Base-by-base conservation (phyloP, 345 rosid genomes). In the Euphorbia tirucalli region DNA sequence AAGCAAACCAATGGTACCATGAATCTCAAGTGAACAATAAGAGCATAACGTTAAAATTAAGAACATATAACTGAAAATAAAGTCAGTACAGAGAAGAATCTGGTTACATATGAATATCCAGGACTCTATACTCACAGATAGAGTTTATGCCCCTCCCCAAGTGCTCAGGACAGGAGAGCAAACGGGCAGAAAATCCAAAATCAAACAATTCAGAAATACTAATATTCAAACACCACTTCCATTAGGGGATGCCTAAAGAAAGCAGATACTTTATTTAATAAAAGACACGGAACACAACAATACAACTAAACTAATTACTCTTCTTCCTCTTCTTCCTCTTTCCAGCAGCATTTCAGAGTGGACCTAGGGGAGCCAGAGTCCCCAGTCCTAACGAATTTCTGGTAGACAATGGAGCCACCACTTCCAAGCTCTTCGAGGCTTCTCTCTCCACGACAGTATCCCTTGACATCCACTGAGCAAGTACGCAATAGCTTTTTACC, bases 381-480 rank as follows among this genome's bases (percentile, higher is more conserved):
- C 52, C 59, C 72, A 48, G 64, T 11, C 63, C 25, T 70, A 16
- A 16, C 64, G 43, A 78, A 78, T 25, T 50, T 74, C 72, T 74
- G 71, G 72, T 74, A 78, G 48, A 78, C 72, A 3, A 78, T 19
- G 22, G 78, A 66, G 41, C 82, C 78, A 31, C 77, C 77, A 16
- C 19, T 71, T 27, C 81, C 81, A 56, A 78, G 75, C 68, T 69
- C 77, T 65, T 70, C 78, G 49, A 48, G 43, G 78, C 75, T 65
- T 48, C 56, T 74, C 75, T 65, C 75, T 66, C 71, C 61, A 44
- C 69, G 59, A 66, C 58, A 37, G 66, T 59, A 80, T 49, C 83
- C 80, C 74, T 72, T 74, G 1, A 77, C 68, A 41, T 77, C 78
- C n/a, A 77, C 62, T 7, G 69, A 27, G 52, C 62, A 73, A 21